These are phyloP conservation scores for Auricularia auricula-judae DNA, from an alignment of 768 basidiomycete genomes.

Conservation along the genomic window DNA sequence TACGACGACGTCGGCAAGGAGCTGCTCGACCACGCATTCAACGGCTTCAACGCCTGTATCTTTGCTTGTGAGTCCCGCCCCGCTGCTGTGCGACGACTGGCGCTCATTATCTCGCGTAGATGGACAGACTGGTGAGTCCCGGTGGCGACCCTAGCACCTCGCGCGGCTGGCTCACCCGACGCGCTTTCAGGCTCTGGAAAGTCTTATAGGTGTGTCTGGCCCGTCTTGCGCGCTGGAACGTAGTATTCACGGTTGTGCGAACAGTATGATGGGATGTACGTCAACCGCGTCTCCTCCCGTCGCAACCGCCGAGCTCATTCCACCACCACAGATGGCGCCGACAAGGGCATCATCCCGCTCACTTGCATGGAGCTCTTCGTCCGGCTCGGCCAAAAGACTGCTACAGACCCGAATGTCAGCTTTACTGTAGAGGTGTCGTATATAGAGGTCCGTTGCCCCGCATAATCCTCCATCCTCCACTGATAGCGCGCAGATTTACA, in stretches of 20 bases:
- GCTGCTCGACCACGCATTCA: constrained; percentile 87
- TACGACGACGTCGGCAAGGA: constrained; percentile 93
- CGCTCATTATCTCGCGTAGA: constrained; percentile 22
- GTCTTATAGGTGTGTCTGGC: constrained; percentile 65
- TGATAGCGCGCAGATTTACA: constrained; percentile 58
- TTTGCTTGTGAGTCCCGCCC: constrained; percentile 73
- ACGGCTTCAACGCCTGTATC: constrained; percentile 97
- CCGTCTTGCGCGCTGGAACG: background rate
- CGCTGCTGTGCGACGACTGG: too few relatives aligned
- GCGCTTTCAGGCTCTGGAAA: constrained; percentile 65
- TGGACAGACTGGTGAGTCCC: constrained; percentile 74
- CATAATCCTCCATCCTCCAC: background rate
- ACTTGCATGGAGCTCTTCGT: constrained; percentile 89
- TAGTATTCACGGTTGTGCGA: background rate
- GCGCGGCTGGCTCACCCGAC: background rate
- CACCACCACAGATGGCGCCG: constrained; percentile 63
- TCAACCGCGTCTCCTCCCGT: constrained; percentile 13
- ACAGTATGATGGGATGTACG: constrained; percentile 93
- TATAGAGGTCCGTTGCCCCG: constrained; percentile 58
- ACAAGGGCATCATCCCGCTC: constrained; percentile 96
- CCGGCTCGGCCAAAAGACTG: constrained; percentile 58
- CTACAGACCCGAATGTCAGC: constrained; percentile 52
- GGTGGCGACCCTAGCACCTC: background rate
- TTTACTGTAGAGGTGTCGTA: constrained; percentile 98
- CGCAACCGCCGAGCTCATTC: background rate